Base-by-base conservation (phyloP, 2,329 filamentous ascomycete genomes). In the Aspergillus brunneoviolaceus region DNA sequence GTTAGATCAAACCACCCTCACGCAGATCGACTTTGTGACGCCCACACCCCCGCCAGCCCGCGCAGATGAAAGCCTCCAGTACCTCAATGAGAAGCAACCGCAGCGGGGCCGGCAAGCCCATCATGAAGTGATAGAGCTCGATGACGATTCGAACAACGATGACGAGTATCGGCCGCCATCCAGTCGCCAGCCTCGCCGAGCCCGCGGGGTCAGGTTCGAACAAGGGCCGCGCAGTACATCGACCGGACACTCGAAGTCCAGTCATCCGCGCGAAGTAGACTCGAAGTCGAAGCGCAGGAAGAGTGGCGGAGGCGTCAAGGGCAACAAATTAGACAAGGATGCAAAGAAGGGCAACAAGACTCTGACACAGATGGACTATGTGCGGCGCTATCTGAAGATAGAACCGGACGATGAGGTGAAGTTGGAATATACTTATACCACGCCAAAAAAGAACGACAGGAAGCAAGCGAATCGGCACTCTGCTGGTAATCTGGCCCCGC, bases 331-430 rank as follows among this genome's bases (percentile, higher is more conserved):
- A 52, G 61, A 60, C 6, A 64, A 67, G 29, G 63, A 63, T 9
- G 70, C 68, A 16, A 60, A 67, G 27, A 60, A 64, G 47, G 64
- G 65, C 19, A 66, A 77, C 55, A 77, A 77, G 49, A 78, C 76
- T 0, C 67, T 78, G n/a, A 78, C 76, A 2, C 76, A 78, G 63
- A 77, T 78, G 75, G 71, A 76, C 56, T 78, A 75, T 63, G 75
- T 78, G 35, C 70, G 70, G 35, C 73, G 72, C 4, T 73, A 70
- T 49, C 63, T 76, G 59, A 69, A 69, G 23, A 69, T 75, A 50
- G 70, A 72, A 45, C 67, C 72, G 4, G 72, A 76, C 47, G 74
- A 76, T 25, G 74, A 74, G 35, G 60, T 65, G 55, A 70, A 73
- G 25, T 59, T 76, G 63, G 68, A 71, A 42, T 76, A 76, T 51